These are phyloP conservation scores for Barnettozyma salicaria DNA, from an alignment of 805 yeast genomes.

Conservation along the genomic window DNA sequence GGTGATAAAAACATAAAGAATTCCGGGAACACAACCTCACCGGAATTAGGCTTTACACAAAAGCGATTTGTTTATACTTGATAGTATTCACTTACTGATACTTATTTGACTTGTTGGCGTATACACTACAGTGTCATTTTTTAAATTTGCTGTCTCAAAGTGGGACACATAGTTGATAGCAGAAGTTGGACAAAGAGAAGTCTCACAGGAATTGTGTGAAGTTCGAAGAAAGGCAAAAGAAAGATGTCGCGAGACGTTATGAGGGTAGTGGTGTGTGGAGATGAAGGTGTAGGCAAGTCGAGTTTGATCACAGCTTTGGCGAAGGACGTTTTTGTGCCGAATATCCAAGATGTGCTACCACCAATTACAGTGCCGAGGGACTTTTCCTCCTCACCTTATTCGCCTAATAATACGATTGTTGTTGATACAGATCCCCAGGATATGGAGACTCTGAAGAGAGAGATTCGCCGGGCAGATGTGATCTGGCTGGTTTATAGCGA, in stretches of 20 bases:
- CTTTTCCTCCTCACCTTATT: constrained; percentile 50
- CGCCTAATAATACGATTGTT: constrained; percentile 61
- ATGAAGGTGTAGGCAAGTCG: constrained; percentile 82
- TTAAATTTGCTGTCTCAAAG: too few species aligned
- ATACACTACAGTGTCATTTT: too few species aligned
- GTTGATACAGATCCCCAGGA: constrained; percentile 79
- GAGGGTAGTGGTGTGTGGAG: constrained; percentile 89
- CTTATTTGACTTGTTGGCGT: too few species aligned
- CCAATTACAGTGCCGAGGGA: constrained; percentile 79
- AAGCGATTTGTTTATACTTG: too few species aligned
- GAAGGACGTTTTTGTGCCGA: constrained; percentile 74
- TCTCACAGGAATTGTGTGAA: too few species aligned
- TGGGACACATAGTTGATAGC: too few species aligned
- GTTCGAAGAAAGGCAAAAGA: neutral
- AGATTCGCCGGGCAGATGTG: constrained; percentile 80
- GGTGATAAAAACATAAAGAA: neutral
- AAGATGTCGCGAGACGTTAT: constrained; percentile 45
- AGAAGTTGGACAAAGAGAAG: too few species aligned
- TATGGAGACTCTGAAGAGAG: constrained; percentile 52
- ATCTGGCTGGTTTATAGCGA: constrained; percentile 93
- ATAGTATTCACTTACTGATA: too few species aligned
- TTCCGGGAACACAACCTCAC: neutral
- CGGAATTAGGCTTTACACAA: too few species aligned
- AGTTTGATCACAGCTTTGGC: constrained; percentile 73
- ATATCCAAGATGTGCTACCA: constrained; percentile 72